Evolutionary conservation across 1,139 yeast species (phyloP), one percentile per base, ranked within the genome.

Genomic region (Suhomyces atakaporum): DNA sequence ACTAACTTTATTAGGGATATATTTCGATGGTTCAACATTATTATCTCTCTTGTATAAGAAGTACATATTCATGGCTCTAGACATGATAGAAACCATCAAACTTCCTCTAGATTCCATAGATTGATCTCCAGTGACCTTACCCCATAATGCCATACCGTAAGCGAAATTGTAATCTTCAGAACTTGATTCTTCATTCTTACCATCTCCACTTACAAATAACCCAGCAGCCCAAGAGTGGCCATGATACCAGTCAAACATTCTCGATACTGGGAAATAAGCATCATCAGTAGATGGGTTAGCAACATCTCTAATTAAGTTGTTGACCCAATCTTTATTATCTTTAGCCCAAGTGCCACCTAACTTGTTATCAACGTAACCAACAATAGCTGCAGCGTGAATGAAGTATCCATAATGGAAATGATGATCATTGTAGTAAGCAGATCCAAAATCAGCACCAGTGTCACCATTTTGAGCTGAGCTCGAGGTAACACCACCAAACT

Each of bases 151-250:
- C 84, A 85, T 81, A 42, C 84, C 95, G 60, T 84, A 85, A 11
- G 86, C 78, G 53, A 83, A 83, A 62, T 86, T 84, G 65, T 81
- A 81, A 54, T 85, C 94, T 58, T 86, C 95, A 12, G 90, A 81
- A 11, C 86, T 69, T 3, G 90, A 81, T 59, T 86, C 95, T 63
- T 86, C 84, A 53, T 86, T 81, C 51, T 81, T 80, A 41, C 95
- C 94, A 53, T 84, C 94, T 24, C 81, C 84, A 47, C 79, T 65
- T 24, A 73, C 76, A 52, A 77, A 81, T 44, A 85, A 64, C 12
- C 95, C 95, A 40, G 77, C 77, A 6, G 95, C 94, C 89, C 92
- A 85, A 2, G 94, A 83, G 58, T 86, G 95, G 21, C 95, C 95
- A 29, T 73, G 72, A 62, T 63, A 86, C 87, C 86, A 86, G 57